Evolutionary conservation across 2,329 filamentous ascomycete genomes (phyloP).

Genomic region (Fusarium mexicanum): DNA sequence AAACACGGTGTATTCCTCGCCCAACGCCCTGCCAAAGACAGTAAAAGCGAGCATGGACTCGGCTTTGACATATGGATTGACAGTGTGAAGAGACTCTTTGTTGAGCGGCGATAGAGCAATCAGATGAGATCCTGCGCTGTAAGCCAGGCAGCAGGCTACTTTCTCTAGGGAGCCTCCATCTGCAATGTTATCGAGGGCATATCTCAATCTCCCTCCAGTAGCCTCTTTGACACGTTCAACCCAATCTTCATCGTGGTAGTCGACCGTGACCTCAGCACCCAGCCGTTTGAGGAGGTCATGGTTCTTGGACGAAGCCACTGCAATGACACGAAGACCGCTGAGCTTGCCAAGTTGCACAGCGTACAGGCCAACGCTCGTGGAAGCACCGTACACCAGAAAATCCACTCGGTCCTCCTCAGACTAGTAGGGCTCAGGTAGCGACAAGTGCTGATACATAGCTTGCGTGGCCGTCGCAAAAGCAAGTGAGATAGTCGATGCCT

Average conservation of each 20-base stretch:
- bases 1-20: neutral
- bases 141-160: neutral
- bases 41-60: slow-evolving; percentile 3
- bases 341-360: slow-evolving; percentile 8
- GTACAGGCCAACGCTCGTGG: slow-evolving; percentile 8
- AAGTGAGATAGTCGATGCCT: slow-evolving; percentile 1
- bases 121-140: neutral
- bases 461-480: slow-evolving; percentile 9
- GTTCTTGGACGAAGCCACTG: slow-evolving; percentile 2
- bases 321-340: neutral
- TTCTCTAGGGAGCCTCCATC: neutral
- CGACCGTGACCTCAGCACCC: neutral
- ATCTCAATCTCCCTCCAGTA: neutral
- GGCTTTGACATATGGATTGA: neutral
- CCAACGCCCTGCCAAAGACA: slow-evolving; percentile 1
- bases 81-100: neutral
- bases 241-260: slow-evolving; percentile 4
- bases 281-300: neutral
- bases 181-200: slow-evolving; percentile 5
- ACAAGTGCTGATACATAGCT: neutral
- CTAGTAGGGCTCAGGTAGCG: neutral
- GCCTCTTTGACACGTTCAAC: neutral
- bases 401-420: accelerated
- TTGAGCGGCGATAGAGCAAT: neutral
- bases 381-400: slow-evolving; percentile 5